Percentiles rank a stretch among this genome's conserved stretches.
These are phyloP conservation scores for Glaciozyma martinii DNA, from an alignment of 768 basidiomycete genomes.

Conservation along the genomic window DNA sequence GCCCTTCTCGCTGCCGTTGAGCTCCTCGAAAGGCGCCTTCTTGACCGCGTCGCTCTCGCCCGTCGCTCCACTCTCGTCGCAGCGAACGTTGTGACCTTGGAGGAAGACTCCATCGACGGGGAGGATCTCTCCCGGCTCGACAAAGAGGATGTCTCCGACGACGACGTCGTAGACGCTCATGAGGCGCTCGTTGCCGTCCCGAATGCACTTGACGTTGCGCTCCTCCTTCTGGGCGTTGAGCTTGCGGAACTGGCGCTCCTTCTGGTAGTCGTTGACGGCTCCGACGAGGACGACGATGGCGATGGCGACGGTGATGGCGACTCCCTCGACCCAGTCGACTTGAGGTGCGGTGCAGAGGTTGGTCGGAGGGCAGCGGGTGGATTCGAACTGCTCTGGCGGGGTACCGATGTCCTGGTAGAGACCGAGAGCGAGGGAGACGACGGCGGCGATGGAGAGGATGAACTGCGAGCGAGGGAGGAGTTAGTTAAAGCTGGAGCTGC, in stretches of 20 bases:
- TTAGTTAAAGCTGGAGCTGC: not conserved
- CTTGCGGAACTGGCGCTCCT: slow-evolving; percentile 86
- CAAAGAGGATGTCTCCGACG: slow-evolving; percentile 81
- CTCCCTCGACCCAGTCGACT: slow-evolving; percentile 93
- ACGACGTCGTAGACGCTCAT: slow-evolving; percentile 82
- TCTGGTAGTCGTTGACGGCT: slow-evolving; percentile 95
- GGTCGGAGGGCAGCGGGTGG: slow-evolving; percentile 24
- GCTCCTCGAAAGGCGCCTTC: slow-evolving; percentile 67
- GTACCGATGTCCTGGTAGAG: slow-evolving; percentile 83
- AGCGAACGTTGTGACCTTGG: slow-evolving; percentile 81
- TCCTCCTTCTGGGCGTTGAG: slow-evolving; percentile 88
- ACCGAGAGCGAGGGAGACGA: slow-evolving; percentile 85
- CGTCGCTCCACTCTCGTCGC: slow-evolving; percentile 92
- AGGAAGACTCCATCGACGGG: slow-evolving; percentile 95
- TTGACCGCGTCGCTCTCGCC: slow-evolving; percentile 94
- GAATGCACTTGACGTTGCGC: slow-evolving; percentile 74
- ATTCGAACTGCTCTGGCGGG: slow-evolving; percentile 45
- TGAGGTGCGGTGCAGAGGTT: slow-evolving; percentile 50
- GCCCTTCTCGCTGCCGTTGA: slow-evolving; percentile 35
- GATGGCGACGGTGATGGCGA: slow-evolving; percentile 47
- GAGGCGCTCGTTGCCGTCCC: slow-evolving; percentile 58
- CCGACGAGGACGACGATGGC: slow-evolving; percentile 63
- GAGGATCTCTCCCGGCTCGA: slow-evolving; percentile 92
- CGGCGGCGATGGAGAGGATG: slow-evolving; percentile 80
- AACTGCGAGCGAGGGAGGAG: slow-evolving; percentile 47